Conservation (phyloP, 1,139 yeast species). For the Blastobotrys persicus region DNA sequence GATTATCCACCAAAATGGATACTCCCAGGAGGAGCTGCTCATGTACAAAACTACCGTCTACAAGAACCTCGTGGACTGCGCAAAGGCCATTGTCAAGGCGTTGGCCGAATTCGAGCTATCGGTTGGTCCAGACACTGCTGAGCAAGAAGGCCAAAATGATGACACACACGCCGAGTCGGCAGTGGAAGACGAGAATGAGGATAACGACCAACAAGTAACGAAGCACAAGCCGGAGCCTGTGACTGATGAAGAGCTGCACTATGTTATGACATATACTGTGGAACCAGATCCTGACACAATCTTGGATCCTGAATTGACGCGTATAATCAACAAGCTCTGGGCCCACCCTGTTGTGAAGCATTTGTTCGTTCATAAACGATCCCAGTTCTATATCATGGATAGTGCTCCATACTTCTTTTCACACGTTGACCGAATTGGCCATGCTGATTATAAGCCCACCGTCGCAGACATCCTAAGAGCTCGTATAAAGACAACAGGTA, state of each 20-base stretch:
- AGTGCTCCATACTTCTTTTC: conserved; percentile 79
- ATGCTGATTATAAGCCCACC: conserved; percentile 63
- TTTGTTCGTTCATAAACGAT: conserved; percentile 58
- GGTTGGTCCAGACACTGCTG: conserved; percentile 14
- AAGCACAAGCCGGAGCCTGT: conserved; percentile 12
- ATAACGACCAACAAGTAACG: not conserved
- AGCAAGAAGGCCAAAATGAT: conserved; percentile 8
- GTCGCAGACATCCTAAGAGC: conserved; percentile 79
- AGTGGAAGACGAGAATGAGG: not conserved
- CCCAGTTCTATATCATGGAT: conserved; percentile 81
- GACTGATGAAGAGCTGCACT: conserved; percentile 26
- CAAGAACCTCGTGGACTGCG: conserved; percentile 63
- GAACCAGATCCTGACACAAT: conserved; percentile 34
- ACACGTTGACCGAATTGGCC: conserved; percentile 61
- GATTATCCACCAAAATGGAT: conserved; percentile 69
- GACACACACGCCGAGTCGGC: conserved; percentile 3
- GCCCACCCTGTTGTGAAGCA: conserved; percentile 56
- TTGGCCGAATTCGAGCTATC: conserved; percentile 36
- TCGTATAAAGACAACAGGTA: conserved; percentile 91
- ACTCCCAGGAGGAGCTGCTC: conserved; percentile 55
- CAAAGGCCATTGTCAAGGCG: conserved; percentile 58
- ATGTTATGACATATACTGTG: conserved; percentile 26
- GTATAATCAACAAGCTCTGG: conserved; percentile 46
- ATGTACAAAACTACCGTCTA: conserved; percentile 68
- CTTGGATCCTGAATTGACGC: conserved; percentile 31